Base-by-base conservation (phyloP, 768 basidiomycete genomes). In the Auricularia auricula-judae region DNA sequence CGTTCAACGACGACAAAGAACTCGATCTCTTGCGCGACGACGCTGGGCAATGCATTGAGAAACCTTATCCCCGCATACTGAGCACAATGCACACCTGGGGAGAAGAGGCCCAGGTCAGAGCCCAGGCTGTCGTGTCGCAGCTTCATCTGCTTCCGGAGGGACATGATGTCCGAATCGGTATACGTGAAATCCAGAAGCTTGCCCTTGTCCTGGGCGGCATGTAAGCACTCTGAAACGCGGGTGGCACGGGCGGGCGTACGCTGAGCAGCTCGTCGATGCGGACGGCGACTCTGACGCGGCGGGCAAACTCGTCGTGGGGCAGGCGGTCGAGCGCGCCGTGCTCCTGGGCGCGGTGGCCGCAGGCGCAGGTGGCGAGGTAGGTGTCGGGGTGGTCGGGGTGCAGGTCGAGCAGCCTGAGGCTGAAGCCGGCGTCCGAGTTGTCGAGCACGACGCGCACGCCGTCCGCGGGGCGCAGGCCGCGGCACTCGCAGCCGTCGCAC, bases 101-200 rank as follows among this genome's bases (percentile, higher is more conserved):
- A 84, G 79, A 23, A 79, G 69, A 36, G 77, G 68, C 59, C 78
- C 77, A 36, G 77, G 77, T 33, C 47, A 18, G 83, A 81, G 62
- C 82, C 82, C 34, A 81, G 78, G 62, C 77, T 75, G 14, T 83
- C 81, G 21, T 79, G 77, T 0, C 82, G 80, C 42, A 82, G 72
- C 63, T 74, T 76, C 84, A 92, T 87, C 74, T 89, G 88, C 69
- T 84, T 83, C 66, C 87, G 83, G 64, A 91, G 72, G 18, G 87
- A 86, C 34, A 78, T 70, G 54, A 93, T 84, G 67, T 86, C 85
- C 21, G 84, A 84, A 73, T 93, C 86, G 12, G 77, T 77, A 72
- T 91, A 91, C 60, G 81, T 79, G 69, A 94, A 94, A 75, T 93
- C 88, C n/a, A 89, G 78, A 10, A 95, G 78, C 70, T 84, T 84